Base-by-base conservation (phyloP, 768 basidiomycete genomes). In the Pleurotus salmoneostramineus region DNA sequence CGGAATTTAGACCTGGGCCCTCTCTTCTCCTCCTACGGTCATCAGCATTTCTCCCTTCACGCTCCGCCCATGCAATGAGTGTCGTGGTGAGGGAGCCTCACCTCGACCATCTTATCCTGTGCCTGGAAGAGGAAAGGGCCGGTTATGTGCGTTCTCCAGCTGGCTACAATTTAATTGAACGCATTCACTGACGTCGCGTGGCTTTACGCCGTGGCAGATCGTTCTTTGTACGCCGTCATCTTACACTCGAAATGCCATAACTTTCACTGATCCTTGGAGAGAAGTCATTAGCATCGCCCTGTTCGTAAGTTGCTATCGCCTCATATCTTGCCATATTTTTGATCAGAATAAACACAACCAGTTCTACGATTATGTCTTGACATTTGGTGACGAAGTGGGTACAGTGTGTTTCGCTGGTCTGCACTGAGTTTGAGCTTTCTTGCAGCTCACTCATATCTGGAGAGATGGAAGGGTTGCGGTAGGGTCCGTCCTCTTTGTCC, bases 391-490 rank as follows among this genome's bases (percentile, higher is more conserved):
- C 37, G 52, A 54, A 36, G 52, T 54, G 21, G 8, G 44, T 45
- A 8, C 44, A 8, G 6, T 45, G 5, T 45, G 6, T 6, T 45
- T n/a, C 17, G 14, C 6, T 14, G 37, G 11, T 5, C 44, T 15
- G 5, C 44, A 15, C 11, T 7, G 6, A 45, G n/a, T 8, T n/a
- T 45, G n/a, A 45, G 11, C 32, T 7, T 14, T 35, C 4, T 34
- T n/a, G 14, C 31, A 54, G 52, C 52, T 54, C 52, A 42, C 35
- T 7, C 37, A 54, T 27, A 43, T 54, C n/a, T 54, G 52, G 52
- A 33, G 52, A n/a, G 6, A 21, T 27, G 52, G 37, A 54, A 37
- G 27, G 12, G 4, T 54, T 27, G 35, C 52, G 21, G 43, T 54
- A 6, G 37, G 52, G 14, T 54, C 52, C n/a, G 34, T 54, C 21